Evolutionary conservation across 441 rosid species (phyloP).

Genomic region (Erysimum cheiri): DNA sequence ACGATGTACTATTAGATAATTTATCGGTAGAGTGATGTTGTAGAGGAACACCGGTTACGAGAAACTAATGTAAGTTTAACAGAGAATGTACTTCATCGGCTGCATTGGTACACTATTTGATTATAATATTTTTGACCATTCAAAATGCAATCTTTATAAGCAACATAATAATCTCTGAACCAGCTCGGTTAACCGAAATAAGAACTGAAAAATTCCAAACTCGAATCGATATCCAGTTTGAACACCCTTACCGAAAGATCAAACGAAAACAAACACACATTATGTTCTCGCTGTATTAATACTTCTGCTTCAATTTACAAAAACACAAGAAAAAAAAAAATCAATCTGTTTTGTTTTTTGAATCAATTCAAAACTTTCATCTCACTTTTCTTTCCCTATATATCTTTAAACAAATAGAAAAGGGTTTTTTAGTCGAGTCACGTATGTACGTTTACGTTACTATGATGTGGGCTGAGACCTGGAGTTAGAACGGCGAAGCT

Average conservation of each 20-base stretch:
- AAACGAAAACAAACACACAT: constrained; percentile 1
- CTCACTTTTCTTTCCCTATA: constrained; percentile 28
- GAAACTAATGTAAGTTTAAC: constrained; percentile 34
- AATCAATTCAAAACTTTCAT: constrained; percentile 26
- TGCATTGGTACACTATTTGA: constrained; percentile 30
- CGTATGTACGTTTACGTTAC: constrained; percentile 33
- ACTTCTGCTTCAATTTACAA: constrained; percentile 43
- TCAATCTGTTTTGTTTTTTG: constrained; percentile 21
- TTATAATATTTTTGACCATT: constrained; percentile 32
- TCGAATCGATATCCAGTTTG: not conserved
- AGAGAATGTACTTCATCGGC: constrained; percentile 34
- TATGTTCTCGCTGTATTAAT: constrained; percentile 33
- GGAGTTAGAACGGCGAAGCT: constrained; percentile 62
- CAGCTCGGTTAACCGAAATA: not conserved
- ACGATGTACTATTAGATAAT: constrained; percentile 36
- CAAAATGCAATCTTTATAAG: constrained; percentile 10
- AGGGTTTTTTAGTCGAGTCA: constrained; percentile 1
- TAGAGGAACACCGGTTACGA: constrained; percentile 30
- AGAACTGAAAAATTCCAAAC: not conserved
- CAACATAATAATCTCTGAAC: not conserved
- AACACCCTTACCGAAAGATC: not conserved
- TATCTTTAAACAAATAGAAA: constrained; percentile 9
- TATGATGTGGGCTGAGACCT: constrained; percentile 44
- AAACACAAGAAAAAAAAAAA: constrained; percentile 6
- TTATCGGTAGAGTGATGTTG: constrained; percentile 33